Base-by-base conservation (phyloP, 2,329 filamentous ascomycete genomes). In the Fusarium sarcochroum region DNA sequence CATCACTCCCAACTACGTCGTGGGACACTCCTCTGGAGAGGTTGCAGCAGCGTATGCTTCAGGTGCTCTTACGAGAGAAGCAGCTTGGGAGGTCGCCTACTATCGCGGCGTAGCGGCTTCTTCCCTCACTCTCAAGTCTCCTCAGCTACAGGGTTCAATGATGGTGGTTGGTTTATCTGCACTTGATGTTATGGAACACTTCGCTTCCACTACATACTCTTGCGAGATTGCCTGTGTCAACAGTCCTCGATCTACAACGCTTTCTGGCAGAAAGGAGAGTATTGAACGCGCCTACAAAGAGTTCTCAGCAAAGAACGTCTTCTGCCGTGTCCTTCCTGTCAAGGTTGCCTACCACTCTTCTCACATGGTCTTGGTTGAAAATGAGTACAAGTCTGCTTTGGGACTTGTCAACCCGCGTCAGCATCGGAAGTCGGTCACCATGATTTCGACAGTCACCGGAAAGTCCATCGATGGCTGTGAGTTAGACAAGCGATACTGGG, bases 1-100 rank as follows among this genome's bases (percentile, higher is more conserved):
- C 11, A 69, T 83, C 32, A 49, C 44, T 1, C 79, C 81, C 3
- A 63, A 59, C 7, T 69, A 75, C 18, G 80, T 83, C 5, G 73
- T 84, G 9, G 82, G 83, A 1, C 83, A 85, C 63, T 84, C 82
- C 1, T 84, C 82, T 1, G 83, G 83, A 3, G 83, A 85, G 54
- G 80, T 84, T 32, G 82, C 82, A 1, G 83, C 82, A 8, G 81
- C 83, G 1, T 82, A 80, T 54, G 80, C 82, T 10, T 74, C 73
- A 1, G 79, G 76, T 0, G 75, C 76, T 17, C 73, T 85, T 20
- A 75, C 76, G 3, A 72, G 74, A 20, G 71, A 80, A 47, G 73
- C 73, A 7, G 82, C 82, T 6, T 83, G 81, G 80, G 73, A 78
- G 45, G 75, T 82, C 32, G 79, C 82, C 5, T 84, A 81, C 60